These are phyloP conservation scores for Pleomassaria siparia DNA, from an alignment of 2,329 filamentous ascomycete species.

Conservation along the genomic window DNA sequence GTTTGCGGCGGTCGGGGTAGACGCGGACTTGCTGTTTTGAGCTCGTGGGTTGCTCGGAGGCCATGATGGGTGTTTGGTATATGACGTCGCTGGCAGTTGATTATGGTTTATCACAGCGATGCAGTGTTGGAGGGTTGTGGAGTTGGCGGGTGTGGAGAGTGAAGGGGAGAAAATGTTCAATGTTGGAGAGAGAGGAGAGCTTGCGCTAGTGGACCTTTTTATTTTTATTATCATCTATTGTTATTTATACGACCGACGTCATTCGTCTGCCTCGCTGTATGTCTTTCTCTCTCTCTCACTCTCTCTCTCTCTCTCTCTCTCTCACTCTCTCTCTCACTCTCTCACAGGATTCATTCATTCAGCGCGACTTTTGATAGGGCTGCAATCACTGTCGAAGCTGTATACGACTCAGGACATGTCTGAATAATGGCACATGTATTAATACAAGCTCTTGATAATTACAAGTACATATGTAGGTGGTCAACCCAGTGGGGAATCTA, in stretches of 20 bases:
- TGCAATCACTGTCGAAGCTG: too few species aligned
- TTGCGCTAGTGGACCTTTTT: background rate
- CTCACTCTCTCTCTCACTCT: background rate
- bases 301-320: background rate
- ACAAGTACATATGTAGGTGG: too few species aligned
- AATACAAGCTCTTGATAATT: too few species aligned
- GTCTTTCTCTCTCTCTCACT: background rate
- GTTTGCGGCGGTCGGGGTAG: slow-evolving; percentile 22
- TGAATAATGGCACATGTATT: too few species aligned
- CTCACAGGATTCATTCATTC: too few species aligned
- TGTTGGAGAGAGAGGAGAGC: background rate
- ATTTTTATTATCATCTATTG: too few species aligned
- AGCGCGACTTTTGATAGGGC: too few species aligned
- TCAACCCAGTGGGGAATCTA: too few species aligned
- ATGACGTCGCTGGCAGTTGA: too few species aligned
- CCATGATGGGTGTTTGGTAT: slow-evolving; percentile 3
- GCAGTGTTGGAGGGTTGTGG: too few species aligned
- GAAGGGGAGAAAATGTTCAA: background rate
- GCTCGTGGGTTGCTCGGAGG: background rate
- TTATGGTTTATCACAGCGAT: too few species aligned
- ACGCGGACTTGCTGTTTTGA: background rate
- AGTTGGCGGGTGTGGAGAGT: background rate
- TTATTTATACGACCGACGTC: background rate
- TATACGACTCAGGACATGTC: too few species aligned
- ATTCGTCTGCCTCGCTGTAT: background rate